Percentiles rank a stretch among this genome's conserved stretches.
phyloP scores from a whole-genome alignment of 306 rosid genomes.

The Rubus parviflorus region DNA sequence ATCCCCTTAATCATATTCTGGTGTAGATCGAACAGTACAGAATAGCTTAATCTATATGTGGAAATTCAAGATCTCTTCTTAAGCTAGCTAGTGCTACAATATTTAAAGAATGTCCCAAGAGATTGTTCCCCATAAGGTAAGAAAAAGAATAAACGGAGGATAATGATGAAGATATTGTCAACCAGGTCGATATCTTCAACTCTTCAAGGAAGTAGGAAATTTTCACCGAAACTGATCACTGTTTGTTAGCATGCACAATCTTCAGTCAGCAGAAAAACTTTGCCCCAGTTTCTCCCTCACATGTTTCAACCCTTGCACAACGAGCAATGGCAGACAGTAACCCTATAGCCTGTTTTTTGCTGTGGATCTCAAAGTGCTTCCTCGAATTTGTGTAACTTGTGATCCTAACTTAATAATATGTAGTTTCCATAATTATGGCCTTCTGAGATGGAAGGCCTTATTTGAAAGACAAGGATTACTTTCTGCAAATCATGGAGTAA shows the following conservation, averaged over 20 bases:
- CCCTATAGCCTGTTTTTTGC: not conserved
- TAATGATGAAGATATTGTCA: not conserved
- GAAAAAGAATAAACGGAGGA: not conserved
- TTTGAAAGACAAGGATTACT: not conserved
- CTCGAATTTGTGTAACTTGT: not conserved
- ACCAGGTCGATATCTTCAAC: not conserved
- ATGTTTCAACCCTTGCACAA: not conserved
- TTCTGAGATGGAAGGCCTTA: not conserved
- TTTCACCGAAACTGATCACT: not conserved
- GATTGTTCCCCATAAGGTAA: not conserved
- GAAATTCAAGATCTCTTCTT: too few species aligned
- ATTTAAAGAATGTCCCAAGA: too few species aligned
- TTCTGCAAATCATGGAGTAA: not conserved
- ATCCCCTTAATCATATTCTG: not conserved
- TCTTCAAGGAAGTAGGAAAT: too few species aligned
- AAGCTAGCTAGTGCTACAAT: not conserved
- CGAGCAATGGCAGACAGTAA: not conserved
- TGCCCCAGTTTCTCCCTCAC: not conserved
- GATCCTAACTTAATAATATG: not conserved
- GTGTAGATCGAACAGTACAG: too few species aligned
- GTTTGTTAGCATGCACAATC: not conserved
- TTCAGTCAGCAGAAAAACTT: not conserved
- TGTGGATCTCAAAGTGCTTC: not conserved
- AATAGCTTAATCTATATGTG: too few species aligned
- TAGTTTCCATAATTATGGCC: not conserved